These are phyloP conservation scores for Lagerstroemia speciosa DNA, from an alignment of 345 rosid genomes.

Conservation along the genomic window DNA sequence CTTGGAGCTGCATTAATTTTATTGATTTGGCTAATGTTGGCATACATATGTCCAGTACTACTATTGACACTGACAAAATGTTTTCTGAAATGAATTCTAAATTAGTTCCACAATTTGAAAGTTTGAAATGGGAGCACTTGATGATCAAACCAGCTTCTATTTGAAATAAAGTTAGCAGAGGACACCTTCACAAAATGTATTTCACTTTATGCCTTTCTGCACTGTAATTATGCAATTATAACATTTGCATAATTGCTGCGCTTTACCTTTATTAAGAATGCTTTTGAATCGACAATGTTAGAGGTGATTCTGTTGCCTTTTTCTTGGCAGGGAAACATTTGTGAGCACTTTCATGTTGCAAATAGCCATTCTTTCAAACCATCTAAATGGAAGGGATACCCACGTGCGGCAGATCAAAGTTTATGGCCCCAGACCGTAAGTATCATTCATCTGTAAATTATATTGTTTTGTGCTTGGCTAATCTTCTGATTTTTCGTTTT, in stretches of 20 bases:
- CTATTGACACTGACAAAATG: background rate
- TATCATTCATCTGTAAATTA: background rate
- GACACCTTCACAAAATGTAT: background rate
- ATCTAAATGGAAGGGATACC: conserved; percentile 81
- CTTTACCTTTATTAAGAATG: background rate
- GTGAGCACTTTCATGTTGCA: conserved; percentile 87
- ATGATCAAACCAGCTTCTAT: background rate
- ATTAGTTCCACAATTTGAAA: background rate
- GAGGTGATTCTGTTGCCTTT: background rate
- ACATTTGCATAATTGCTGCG: background rate
- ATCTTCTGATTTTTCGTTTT: background rate
- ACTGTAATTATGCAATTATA: too few species aligned
- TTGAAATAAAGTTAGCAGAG: background rate
- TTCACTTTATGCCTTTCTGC: background rate
- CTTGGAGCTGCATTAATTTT: background rate
- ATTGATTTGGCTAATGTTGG: background rate
- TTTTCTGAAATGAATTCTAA: background rate
- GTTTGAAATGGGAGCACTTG: background rate
- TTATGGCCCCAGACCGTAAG: conserved; percentile 71
- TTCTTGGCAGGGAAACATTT: conserved; percentile 66
- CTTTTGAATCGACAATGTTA: background rate
- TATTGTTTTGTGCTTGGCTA: background rate
- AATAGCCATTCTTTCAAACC: conserved; percentile 73
- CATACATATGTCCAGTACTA: background rate
- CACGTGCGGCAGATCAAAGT: conserved; percentile 91